Evolutionary conservation across 208 protist species (phyloP), one percentile per base, ranked within the genome.

Genomic region (Phytomonas francai): DNA sequence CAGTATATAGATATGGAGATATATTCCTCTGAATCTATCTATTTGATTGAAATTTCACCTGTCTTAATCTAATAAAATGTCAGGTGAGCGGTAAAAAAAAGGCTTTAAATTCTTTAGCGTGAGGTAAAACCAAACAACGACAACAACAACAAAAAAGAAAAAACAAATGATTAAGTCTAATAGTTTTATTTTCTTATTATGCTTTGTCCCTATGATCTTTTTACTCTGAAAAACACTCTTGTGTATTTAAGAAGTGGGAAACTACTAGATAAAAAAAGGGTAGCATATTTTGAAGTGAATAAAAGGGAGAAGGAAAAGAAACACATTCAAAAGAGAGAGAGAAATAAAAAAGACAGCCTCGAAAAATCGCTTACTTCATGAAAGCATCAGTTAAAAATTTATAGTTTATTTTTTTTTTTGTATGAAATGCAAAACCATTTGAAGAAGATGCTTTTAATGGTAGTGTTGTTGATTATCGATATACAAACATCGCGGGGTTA

Each of bases 301-400:
- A 42, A 32, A 65, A n/a, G 22, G 33, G 36, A 68, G 2, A 67
- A 73, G 67, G 62, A 68, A 61, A 72, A 57, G 60, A 27, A 57
- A 65, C 31, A 65, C 0, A 33, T 19, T 49, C 7, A 65, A 36
- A 27, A 71, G 45, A 65, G 36, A 74, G 28, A 74, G 63, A 56
- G 67, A 67, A 71, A 70, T 42, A 54, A 64, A 30, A 73, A 32
- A 63, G 14, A 66, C 54, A 1, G 33, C 31, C 34, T 49, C 12
- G 42, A 36, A 42, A 42, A n/a, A n/a, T n/a, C n/a, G n/a, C n/a
- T n/a, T n/a, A n/a, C n/a, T n/a, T n/a, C n/a, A n/a, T n/a, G 66
- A 61, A 74, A 19, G 42, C 28, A 73, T 51, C 58, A 49, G 57
- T 34, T 58, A 67, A 34, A 14, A 65, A 67, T 8, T 22, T 65